Percentiles rank a stretch among this genome's conserved stretches.
Conservation (phyloP, 1,139 yeast genomes). For the Yamadazyma diospyri region DNA sequence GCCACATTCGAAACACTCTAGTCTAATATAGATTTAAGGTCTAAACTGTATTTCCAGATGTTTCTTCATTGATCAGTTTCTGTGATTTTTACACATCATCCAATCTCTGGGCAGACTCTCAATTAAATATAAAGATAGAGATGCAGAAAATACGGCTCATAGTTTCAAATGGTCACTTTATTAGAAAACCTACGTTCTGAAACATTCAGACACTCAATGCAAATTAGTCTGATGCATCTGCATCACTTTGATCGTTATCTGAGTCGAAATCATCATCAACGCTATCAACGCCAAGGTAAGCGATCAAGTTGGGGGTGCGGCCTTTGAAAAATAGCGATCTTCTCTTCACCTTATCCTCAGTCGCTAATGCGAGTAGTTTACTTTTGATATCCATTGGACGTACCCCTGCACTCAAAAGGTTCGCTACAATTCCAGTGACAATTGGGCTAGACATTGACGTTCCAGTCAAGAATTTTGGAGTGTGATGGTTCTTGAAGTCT, state of each 20-base stretch:
- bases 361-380: slow-evolving; percentile 34
- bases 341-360: slow-evolving; percentile 34
- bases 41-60: no score
- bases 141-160: no score
- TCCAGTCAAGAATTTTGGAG: slow-evolving; percentile 58
- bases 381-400: slow-evolving; percentile 35
- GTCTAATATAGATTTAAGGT: no score
- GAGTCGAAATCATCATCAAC: slow-evolving; percentile 16
- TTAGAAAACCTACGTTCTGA: no score
- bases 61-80: no score
- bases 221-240: neutral
- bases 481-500: slow-evolving; percentile 19
- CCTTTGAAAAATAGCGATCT: slow-evolving; percentile 26
- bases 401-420: slow-evolving; percentile 58
- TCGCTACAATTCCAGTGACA: slow-evolving; percentile 71
- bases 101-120: no score
- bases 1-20: no score
- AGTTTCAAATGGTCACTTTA: no score
- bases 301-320: slow-evolving; percentile 40
- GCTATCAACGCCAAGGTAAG: slow-evolving; percentile 17
- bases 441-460: slow-evolving; percentile 89
- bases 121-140: no score
- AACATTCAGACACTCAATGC: neutral
- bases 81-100: no score
- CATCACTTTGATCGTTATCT: neutral